Base-by-base conservation (phyloP, 495 filamentous ascomycete genomes). In the Daldinia grandis region DNA sequence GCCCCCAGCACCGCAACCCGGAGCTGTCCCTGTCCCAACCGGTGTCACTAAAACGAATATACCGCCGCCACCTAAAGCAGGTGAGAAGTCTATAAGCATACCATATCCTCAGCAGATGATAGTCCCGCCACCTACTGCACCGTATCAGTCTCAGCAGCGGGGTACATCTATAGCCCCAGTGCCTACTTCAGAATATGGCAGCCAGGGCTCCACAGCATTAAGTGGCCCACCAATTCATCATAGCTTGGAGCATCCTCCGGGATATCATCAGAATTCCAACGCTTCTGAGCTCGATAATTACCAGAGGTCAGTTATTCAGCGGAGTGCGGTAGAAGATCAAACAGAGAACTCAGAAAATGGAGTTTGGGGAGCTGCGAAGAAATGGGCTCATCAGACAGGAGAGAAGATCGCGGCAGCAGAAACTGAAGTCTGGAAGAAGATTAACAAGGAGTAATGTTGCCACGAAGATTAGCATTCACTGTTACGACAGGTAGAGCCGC, bases 371-470 rank as follows among this genome's bases (percentile, higher is more conserved):
- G 82, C 81, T 14, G 88, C 88, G 3, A 89, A 84, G 81, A 85
- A 85, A 66, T 88, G 87, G 86, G 82, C 87, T 51, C 82, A 84
- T 69, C 85, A 79, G 47, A 89, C 87, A 8, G 90, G 90, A 58
- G 80, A 81, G 67, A 89, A 87, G 76, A 74, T 92, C 56, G 83
- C 81, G 10, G 87, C 88, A 58, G 87, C 87, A 19, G 89, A 92
- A 79, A 87, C 82, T 64, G 87, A 89, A 80, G 86, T 91, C n/a
- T 92, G 91, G 90, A 90, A 81, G 79, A 83, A 83, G 76, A 89
- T 90, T 72, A 90, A 89, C 76, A 82, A 81, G 73, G 77, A 83
- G 62, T 79, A 73, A 66, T 33, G 24, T n/a, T 28, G 19, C 37
- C 25, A 58, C 33, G 24, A 55, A 24, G 28, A 44, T 54, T 19